Percentiles rank a stretch among this genome's conserved stretches.
These are phyloP conservation scores for Didymellaceae sp. DNA, from an alignment of 2,329 filamentous ascomycete genomes.

Conservation along the genomic window DNA sequence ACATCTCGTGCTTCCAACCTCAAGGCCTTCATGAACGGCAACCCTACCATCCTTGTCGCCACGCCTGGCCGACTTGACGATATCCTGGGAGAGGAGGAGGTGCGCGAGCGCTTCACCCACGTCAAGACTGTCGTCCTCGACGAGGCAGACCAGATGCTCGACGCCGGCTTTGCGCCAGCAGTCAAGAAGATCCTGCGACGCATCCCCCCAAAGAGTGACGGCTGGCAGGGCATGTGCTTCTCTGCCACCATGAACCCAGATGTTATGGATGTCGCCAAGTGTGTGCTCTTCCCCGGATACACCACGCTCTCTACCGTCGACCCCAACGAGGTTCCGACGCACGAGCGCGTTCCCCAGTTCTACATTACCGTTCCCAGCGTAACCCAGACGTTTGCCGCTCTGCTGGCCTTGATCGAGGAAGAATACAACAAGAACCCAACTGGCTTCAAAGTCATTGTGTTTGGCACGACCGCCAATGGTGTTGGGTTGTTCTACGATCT, in stretches of 20 bases:
- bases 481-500: constrained; percentile 53
- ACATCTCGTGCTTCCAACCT: constrained; percentile 43
- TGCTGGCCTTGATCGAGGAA: constrained; percentile 54
- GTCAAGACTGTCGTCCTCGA: constrained; percentile 55
- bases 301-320: constrained; percentile 54
- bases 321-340: constrained; percentile 53
- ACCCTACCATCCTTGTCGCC: constrained; percentile 54
- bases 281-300: constrained; percentile 53
- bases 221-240: constrained; percentile 60
- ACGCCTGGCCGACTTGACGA: constrained; percentile 58
- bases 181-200: constrained; percentile 59
- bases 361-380: constrained; percentile 53
- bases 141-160: constrained; percentile 55
- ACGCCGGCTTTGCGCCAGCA: constrained; percentile 61
- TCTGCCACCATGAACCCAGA: constrained; percentile 55
- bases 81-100: constrained; percentile 53
- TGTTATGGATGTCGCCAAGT: constrained; percentile 54
- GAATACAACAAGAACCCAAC: constrained; percentile 50
- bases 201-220: constrained; percentile 58
- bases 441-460: constrained; percentile 56
- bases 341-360: constrained; percentile 59
- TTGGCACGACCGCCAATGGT: constrained; percentile 56
- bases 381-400: constrained; percentile 53
- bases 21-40: constrained; percentile 43
- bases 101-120: constrained; percentile 55